Conservation (phyloP, 352 stramenopile genomes). For the Phytophthora idaei region DNA sequence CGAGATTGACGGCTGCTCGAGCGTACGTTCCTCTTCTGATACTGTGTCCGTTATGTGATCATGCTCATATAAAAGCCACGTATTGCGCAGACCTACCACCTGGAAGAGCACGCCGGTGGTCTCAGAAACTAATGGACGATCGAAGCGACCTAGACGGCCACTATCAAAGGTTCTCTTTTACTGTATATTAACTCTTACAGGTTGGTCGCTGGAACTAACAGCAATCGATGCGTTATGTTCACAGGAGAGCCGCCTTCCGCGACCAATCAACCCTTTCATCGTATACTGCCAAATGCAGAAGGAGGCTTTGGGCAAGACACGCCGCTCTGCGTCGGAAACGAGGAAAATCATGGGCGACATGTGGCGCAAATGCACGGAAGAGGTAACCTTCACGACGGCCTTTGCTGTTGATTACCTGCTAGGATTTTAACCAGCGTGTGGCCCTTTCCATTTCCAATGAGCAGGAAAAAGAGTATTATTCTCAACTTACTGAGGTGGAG, state of each 20-base stretch:
- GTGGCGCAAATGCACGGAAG: slow-evolving; percentile 82
- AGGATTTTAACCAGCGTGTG: neutral
- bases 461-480: slow-evolving; percentile 81
- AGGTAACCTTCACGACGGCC: slow-evolving; percentile 34
- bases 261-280: slow-evolving; percentile 84
- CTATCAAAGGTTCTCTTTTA: slow-evolving; percentile 32
- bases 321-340: slow-evolving; percentile 70
- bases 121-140: slow-evolving; percentile 35
- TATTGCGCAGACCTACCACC: slow-evolving; percentile 45
- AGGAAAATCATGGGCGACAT: slow-evolving; percentile 84
- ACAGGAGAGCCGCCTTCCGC: slow-evolving; percentile 60
- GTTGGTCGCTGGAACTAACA: slow-evolving; percentile 6
- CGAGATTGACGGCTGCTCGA: slow-evolving; percentile 43
- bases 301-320: slow-evolving; percentile 56
- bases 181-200: neutral
- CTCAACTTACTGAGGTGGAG: slow-evolving; percentile 72
- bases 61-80: slow-evolving; percentile 5
- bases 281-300: slow-evolving; percentile 86
- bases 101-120: slow-evolving; percentile 42
- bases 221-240: neutral
- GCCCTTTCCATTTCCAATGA: neutral
- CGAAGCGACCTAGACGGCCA: slow-evolving; percentile 33
- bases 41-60: neutral
- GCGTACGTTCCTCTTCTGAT: slow-evolving; percentile 33
- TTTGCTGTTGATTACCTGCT: neutral